A percentile compares a stretch with the other conserved stretches of the same genome.
phyloP scores from a whole-genome alignment of 2,329 filamentous ascomycete species.

The Rasamsonia emersonii region DNA sequence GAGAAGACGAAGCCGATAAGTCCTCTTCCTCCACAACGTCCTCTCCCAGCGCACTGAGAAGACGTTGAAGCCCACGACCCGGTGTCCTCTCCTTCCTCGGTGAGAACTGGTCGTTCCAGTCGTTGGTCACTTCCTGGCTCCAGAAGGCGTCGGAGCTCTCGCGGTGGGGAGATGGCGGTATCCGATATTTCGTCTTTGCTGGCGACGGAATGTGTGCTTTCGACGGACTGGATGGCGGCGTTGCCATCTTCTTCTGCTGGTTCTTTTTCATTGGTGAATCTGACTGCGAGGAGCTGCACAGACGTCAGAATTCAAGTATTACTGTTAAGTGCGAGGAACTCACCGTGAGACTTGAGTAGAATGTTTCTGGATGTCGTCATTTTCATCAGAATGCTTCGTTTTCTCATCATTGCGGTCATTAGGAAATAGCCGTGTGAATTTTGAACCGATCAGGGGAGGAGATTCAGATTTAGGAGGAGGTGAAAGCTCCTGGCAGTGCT shows the following conservation, averaged over 20 bases:
- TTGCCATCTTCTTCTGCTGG: constrained; percentile 16
- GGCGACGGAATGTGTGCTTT: constrained; percentile 39
- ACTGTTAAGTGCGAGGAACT: no score
- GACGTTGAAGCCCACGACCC: constrained; percentile 11
- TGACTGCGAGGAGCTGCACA: constrained; percentile 2
- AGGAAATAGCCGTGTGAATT: constrained; percentile 14
- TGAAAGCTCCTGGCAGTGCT: not conserved
- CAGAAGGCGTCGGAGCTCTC: constrained; percentile 48
- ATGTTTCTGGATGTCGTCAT: no score
- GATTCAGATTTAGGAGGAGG: constrained; percentile 9
- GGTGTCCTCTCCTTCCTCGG: constrained; percentile 34
- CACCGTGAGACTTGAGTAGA: no score
- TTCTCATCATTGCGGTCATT: constrained; percentile 16
- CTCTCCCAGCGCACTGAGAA: constrained; percentile 25
- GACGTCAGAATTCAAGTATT: not conserved
- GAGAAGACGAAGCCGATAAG: not conserved
- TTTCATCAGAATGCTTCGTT: no score
- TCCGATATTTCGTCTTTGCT: constrained; percentile 34
- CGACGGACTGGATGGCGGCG: constrained; percentile 37
- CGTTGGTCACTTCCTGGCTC: constrained; percentile 43
- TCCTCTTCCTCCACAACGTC: constrained; percentile 28
- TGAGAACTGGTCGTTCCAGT: constrained; percentile 48
- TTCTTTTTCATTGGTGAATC: constrained; percentile 7
- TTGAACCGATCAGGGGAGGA: constrained; percentile 10
- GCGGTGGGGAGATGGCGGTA: constrained; percentile 43